Evolutionary conservation across 176 grass and related monocot genomes (phyloP).

Genomic region (Typha latifolia): DNA sequence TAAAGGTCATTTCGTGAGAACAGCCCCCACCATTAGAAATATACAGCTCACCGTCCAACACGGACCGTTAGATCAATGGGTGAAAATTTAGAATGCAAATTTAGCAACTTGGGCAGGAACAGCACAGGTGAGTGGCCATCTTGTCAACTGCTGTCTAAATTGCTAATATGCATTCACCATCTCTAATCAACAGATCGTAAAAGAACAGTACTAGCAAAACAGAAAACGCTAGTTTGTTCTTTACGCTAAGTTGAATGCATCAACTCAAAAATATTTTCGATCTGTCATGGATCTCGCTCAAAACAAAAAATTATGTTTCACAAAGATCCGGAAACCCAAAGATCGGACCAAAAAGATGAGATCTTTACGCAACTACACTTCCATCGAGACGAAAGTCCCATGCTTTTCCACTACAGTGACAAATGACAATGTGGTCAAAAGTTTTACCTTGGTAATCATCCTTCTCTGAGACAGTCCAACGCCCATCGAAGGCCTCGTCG

Average conservation of each 20-base stretch:
- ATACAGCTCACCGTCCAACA: not conserved
- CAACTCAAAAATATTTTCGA: too few species aligned
- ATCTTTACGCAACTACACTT: not conserved
- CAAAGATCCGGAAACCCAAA: conserved; percentile 8
- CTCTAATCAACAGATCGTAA: not conserved
- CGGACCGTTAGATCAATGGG: not conserved
- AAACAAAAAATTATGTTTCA: too few species aligned
- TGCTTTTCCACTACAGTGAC: not conserved
- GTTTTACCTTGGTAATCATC: conserved; percentile 68
- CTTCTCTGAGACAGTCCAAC: conserved; percentile 65
- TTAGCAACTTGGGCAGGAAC: not conserved
- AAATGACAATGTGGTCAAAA: not conserved
- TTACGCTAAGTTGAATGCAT: too few species aligned
- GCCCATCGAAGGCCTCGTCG: conserved; percentile 67
- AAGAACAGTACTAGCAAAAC: not conserved
- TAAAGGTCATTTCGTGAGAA: not conserved
- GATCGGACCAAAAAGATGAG: conserved; percentile 14
- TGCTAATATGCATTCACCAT: not conserved
- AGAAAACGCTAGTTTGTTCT: not conserved
- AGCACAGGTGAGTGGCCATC: not conserved
- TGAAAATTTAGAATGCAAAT: not conserved
- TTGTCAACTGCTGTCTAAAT: not conserved
- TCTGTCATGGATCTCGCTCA: too few species aligned
- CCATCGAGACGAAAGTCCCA: not conserved
- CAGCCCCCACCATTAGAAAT: not conserved